These are phyloP conservation scores for Aspergillus sclerotioniger DNA, from an alignment of 495 filamentous ascomycete species.

Conservation along the genomic window DNA sequence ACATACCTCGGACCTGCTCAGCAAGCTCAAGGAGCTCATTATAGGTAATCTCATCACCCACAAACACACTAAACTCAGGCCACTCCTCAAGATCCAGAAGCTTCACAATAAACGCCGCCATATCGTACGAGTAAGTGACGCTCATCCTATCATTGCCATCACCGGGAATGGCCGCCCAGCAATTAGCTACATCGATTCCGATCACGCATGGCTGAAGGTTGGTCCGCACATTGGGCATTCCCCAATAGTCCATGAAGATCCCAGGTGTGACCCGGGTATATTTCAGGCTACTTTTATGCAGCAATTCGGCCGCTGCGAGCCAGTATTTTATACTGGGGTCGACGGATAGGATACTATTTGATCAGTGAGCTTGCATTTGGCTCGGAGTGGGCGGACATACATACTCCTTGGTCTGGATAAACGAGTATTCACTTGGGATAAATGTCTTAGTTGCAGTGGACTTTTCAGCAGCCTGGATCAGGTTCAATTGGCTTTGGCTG, in stretches of 20 bases:
- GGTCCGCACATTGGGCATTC: constrained; percentile 43
- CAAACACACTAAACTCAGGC: constrained; percentile 41
- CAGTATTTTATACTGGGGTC: constrained; percentile 38
- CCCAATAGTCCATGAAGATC: constrained; percentile 57
- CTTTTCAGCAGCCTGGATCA: constrained; percentile 50
- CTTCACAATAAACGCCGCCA: constrained; percentile 49
- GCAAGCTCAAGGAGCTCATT: constrained; percentile 46
- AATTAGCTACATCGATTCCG: constrained; percentile 45
- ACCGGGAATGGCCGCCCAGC: constrained; percentile 51
- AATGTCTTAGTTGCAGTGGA: constrained; percentile 45
- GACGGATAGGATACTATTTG: constrained; percentile 27
- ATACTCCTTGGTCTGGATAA: constrained; percentile 37
- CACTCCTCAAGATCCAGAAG: constrained; percentile 45
- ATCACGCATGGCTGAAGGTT: constrained; percentile 39
- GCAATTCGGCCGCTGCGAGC: constrained; percentile 30
- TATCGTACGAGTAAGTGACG: constrained; percentile 54
- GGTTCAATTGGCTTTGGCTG: constrained; percentile 38
- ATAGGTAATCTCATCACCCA: constrained; percentile 48
- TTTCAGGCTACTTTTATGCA: constrained; percentile 36
- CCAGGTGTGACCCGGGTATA: constrained; percentile 50
- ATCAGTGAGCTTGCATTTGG: neutral
- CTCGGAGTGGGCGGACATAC: neutral
- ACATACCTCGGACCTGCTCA: constrained; percentile 47
- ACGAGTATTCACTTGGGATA: constrained; percentile 50
- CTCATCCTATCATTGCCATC: constrained; percentile 44